Conservation (phyloP, 495 filamentous ascomycete species). For the Penicillium diatomitis region DNA sequence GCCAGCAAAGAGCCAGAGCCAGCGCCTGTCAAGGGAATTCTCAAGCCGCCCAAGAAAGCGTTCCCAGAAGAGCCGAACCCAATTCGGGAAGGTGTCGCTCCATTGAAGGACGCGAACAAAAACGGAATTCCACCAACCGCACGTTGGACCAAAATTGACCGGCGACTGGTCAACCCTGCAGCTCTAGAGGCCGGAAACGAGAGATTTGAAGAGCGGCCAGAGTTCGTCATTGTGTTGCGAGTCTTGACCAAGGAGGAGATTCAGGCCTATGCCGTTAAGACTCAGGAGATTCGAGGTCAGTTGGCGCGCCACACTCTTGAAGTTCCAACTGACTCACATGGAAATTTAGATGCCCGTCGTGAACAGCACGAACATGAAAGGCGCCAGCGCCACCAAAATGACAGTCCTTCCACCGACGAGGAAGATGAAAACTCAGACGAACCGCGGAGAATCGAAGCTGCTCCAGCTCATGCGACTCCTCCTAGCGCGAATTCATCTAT, state of each 20-base stretch:
- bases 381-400: conserved; percentile 24
- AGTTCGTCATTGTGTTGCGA: conserved; percentile 77
- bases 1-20: conserved; percentile 29
- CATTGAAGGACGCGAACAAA: conserved; percentile 69
- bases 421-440: conserved; percentile 31
- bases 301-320: neutral
- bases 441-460: conserved; percentile 25
- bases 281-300: conserved; percentile 67
- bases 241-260: conserved; percentile 77
- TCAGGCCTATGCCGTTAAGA: conserved; percentile 65
- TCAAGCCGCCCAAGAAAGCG: conserved; percentile 61
- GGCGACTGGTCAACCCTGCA: conserved; percentile 72
- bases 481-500: conserved; percentile 5
- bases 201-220: conserved; percentile 69
- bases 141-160: conserved; percentile 83
- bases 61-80: conserved; percentile 74
- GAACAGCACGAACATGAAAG: conserved; percentile 28
- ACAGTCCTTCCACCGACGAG: conserved; percentile 31
- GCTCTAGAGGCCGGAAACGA: conserved; percentile 69
- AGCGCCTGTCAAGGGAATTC: conserved; percentile 52
- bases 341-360: conserved; percentile 23
- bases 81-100: conserved; percentile 80
- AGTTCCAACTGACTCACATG: conserved; percentile 4
- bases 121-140: conserved; percentile 67
- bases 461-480: conserved; percentile 2